Conservation (phyloP, 2,329 filamentous ascomycete species). For the Ceratocystis lukuohia region DNA sequence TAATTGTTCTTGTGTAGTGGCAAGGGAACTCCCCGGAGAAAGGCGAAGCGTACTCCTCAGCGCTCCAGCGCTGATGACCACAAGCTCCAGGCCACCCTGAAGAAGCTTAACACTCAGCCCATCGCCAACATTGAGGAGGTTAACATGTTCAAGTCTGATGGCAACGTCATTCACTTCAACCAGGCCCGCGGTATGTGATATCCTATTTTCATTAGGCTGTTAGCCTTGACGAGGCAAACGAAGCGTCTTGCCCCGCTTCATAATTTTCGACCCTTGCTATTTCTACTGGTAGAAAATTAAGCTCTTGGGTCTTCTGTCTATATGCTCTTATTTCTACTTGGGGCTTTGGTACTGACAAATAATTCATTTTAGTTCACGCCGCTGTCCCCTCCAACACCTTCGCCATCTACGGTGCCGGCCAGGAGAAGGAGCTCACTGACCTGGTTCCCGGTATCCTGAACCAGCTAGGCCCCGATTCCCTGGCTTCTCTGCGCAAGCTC, state of each 20-base stretch:
- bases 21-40: constrained; percentile 95
- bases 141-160: constrained; percentile 99
- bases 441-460: constrained; percentile 98
- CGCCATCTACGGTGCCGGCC: constrained; percentile 95
- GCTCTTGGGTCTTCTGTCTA: neutral
- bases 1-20: constrained; percentile 40
- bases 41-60: constrained; percentile 96
- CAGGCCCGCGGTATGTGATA: constrained; percentile 75
- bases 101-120: constrained; percentile 99
- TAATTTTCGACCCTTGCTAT: neutral
- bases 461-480: constrained; percentile 96
- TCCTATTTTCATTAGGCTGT: neutral
- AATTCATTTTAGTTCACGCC: constrained; percentile 62
- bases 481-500: constrained; percentile 93
- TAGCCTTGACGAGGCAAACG: neutral
- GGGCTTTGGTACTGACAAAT: neutral
- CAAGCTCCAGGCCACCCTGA: constrained; percentile 93
- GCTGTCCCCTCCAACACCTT: constrained; percentile 98
- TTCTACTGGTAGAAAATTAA: neutral
- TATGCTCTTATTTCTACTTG: neutral
- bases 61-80: constrained; percentile 93
- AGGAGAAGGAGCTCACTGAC: constrained; percentile 99
- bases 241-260: constrained; percentile 2
- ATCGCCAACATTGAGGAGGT: constrained; percentile 99
- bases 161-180: constrained; percentile 98